These are phyloP conservation scores for Ulota crispa DNA, from an alignment of 225 moss, liverwort and hornwort species.

Conservation along the genomic window DNA sequence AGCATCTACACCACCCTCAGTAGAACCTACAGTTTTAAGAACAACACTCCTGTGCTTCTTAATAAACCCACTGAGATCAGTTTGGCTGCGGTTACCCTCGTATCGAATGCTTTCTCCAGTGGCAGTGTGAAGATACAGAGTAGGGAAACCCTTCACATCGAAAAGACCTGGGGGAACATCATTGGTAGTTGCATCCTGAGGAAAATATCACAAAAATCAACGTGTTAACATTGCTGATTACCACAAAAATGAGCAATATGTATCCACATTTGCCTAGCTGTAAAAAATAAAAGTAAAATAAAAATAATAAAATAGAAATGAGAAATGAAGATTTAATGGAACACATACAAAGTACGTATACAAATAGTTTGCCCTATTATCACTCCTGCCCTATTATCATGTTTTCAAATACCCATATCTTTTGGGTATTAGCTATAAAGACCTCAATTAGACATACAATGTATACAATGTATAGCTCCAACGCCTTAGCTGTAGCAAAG, in stretches of 20 bases:
- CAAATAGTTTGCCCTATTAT: no score
- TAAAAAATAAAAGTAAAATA: background rate
- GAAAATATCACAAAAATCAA: constrained; percentile 22
- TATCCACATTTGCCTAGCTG: background rate
- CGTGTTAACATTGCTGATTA: background rate
- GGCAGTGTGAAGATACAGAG: constrained; percentile 74
- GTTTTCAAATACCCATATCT: no score
- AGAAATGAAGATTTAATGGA: background rate
- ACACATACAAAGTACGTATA: background rate
- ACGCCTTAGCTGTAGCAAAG: no score
- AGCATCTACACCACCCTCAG: constrained; percentile 21
- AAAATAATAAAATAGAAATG: background rate
- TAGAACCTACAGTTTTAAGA: constrained; percentile 17
- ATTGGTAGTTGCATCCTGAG: constrained; percentile 87
- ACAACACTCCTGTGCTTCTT: constrained; percentile 51
- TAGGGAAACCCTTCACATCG: constrained; percentile 84
- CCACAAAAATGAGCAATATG: background rate
- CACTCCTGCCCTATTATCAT: no score
- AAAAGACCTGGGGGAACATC: constrained; percentile 67
- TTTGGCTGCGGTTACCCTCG: constrained; percentile 74
- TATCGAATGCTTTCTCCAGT: constrained; percentile 57
- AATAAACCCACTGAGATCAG: constrained; percentile 72
- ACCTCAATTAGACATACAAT: no score
- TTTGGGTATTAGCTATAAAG: no score
- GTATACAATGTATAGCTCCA: no score